These are phyloP conservation scores for Clarireedia monteithiana DNA, from an alignment of 2,329 filamentous ascomycete genomes.

Conservation along the genomic window DNA sequence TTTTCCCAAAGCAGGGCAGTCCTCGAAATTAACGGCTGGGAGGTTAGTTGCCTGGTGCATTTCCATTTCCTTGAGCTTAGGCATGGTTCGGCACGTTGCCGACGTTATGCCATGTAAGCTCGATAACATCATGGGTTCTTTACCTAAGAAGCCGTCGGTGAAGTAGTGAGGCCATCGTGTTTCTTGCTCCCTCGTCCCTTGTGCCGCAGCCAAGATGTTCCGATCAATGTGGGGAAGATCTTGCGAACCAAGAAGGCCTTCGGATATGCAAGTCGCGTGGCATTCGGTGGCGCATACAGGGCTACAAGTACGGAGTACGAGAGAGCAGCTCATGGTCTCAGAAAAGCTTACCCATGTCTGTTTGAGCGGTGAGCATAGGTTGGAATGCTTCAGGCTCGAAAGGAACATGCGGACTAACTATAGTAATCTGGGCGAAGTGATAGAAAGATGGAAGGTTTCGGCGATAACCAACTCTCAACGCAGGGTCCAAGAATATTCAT, in stretches of 20 bases:
- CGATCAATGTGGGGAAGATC: slow-evolving; percentile 9
- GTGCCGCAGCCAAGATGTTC: slow-evolving; percentile 3
- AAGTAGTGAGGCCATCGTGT: slow-evolving; percentile 5
- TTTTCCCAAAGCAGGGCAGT: slow-evolving; percentile 7
- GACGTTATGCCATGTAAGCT: slow-evolving; percentile 25
- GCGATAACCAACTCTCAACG: slow-evolving; percentile 10
- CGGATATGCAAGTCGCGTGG: slow-evolving; percentile 10
- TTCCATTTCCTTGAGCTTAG: neutral
- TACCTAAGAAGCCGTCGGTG: slow-evolving; percentile 3
- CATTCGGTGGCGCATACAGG: slow-evolving; percentile 12
- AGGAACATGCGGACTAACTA: slow-evolving; percentile 16
- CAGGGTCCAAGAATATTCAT: slow-evolving; percentile 15
- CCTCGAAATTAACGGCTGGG: neutral
- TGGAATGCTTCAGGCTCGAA: slow-evolving; percentile 12
- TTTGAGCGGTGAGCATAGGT: slow-evolving; percentile 28
- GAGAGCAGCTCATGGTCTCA: neutral
- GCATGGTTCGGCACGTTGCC: slow-evolving; percentile 14
- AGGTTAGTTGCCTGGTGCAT: neutral
- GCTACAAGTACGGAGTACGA: slow-evolving; percentile 12
- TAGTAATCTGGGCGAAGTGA: neutral
- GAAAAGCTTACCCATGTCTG: slow-evolving; percentile 16
- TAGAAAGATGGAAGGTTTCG: slow-evolving; percentile 14
- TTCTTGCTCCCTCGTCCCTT: slow-evolving; percentile 5
- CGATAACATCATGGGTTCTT: slow-evolving; percentile 3
- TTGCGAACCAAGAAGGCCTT: slow-evolving; percentile 2